Base-by-base conservation (phyloP, 1,139 yeast genomes). In the Taphrina sp. region DNA sequence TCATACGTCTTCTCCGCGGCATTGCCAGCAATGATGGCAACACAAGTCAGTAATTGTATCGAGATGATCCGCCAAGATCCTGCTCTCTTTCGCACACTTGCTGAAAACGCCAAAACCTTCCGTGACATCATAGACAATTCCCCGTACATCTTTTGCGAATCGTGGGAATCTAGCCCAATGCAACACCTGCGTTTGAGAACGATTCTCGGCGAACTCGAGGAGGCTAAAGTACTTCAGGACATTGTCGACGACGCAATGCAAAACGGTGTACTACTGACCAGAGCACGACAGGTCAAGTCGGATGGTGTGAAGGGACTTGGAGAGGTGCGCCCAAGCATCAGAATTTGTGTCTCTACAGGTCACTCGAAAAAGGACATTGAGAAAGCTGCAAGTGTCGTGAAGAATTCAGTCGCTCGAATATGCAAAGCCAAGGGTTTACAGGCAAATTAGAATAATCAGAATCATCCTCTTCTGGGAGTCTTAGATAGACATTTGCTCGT, bases 1-100 rank as follows among this genome's bases (percentile, higher is more conserved):
- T 96, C 96, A 2, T 92, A 88, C 67, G 94, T 94, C 59, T 92
- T 88, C 67, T 85, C 95, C 67, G 99, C 99, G 7, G 81, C 96
- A 2, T 78, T 92, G 68, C 97, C 98, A 12, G 95, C 97, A 16
- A 90, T 85, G 69, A 79, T 89, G 47, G 95, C 95, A 1, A 79
- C 76, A 58, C 83, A 82, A n/a, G 80, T 83, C 0, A 77, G 86
- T 1, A 78, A 77, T 54, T 82, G 83, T 2, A 73, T 89, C 47
- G 69, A 74, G 8, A 63, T 75, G 29, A 71, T 82, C 62, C 47
- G 52, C 60, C 45, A 37, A 28, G 44, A 56, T 19, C 46, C 61
- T 53, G 44, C 61, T 33, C 36, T 29, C 43, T 38, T 76, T 19
- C 55, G 62, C 5, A 59, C 63, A 5, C 66, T 80, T 58, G 73